A percentile compares a stretch with the other conserved stretches of the same genome.
Conservation (phyloP, 306 rosid genomes). For the Cyclanthera cordifolia region DNA sequence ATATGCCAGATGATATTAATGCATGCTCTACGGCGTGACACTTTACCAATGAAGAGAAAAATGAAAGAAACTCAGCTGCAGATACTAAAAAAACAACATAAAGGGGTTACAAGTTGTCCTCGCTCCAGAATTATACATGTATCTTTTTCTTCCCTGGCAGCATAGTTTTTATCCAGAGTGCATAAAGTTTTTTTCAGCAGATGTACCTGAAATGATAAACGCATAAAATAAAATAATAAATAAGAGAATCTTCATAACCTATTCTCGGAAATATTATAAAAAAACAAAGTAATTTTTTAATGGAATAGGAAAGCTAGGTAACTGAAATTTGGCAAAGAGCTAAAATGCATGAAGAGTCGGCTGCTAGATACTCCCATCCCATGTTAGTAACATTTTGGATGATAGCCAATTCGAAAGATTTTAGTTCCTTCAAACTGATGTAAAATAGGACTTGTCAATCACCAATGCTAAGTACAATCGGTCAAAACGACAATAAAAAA, state of each 20-base stretch:
- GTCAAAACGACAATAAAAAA: no score
- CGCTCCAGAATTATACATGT: slow-evolving; percentile 32
- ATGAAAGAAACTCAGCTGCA: not conserved
- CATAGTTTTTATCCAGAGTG: slow-evolving; percentile 73
- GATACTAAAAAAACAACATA: not conserved
- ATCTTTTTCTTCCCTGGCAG: slow-evolving; percentile 64
- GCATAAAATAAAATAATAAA: slow-evolving; percentile 14
- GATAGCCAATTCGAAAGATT: not conserved
- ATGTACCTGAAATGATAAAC: slow-evolving; percentile 42
- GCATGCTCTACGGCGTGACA: no score
- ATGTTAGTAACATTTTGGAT: not conserved
- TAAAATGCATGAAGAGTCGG: not conserved
- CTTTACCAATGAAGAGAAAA: not conserved
- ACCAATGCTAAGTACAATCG: not conserved
- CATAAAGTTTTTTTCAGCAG: slow-evolving; percentile 61
- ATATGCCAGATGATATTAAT: no score
- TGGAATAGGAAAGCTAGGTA: not conserved
- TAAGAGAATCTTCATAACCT: not conserved
- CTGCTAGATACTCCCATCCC: not conserved
- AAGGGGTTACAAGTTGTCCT: not conserved
- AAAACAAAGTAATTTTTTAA: not conserved
- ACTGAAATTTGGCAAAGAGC: not conserved
- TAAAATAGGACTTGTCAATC: not conserved
- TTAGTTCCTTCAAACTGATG: not conserved
- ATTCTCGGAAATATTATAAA: not conserved